Conservation (phyloP, 805 yeast genomes). For the Spathaspora hagerdaliae region DNA sequence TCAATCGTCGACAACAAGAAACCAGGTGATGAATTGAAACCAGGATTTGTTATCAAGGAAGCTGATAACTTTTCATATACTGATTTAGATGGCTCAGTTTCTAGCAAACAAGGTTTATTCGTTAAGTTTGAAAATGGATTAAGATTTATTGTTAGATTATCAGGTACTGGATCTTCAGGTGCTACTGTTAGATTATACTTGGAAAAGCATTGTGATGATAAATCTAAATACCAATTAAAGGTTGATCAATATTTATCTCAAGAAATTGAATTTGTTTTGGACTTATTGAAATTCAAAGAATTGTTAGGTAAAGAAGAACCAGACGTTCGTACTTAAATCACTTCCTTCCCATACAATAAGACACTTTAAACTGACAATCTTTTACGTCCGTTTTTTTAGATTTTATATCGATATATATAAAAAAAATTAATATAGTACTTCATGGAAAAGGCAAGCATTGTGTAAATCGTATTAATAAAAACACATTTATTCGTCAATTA, state of each 20-base stretch:
- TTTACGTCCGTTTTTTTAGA: not conserved
- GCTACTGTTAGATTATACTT: conserved; percentile 92
- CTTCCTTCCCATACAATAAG: not conserved
- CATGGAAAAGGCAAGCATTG: not conserved
- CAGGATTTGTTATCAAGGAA: conserved; percentile 55
- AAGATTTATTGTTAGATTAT: conserved; percentile 82
- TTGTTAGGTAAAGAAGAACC: conserved; percentile 81
- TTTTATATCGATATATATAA: no score
- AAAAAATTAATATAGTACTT: no score
- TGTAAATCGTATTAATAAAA: not conserved
- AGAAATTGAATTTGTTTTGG: conserved; percentile 60
- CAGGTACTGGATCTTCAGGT: conserved; percentile 97
- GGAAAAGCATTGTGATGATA: conserved; percentile 73
- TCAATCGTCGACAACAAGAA: conserved; percentile 24
- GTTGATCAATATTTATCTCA: conserved; percentile 68
- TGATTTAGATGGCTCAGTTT: conserved; percentile 90
- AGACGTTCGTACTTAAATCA: conserved; percentile 69
- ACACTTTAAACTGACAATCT: not conserved
- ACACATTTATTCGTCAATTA: not conserved
- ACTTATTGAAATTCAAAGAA: conserved; percentile 68
- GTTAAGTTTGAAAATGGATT: conserved; percentile 79
- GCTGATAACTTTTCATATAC: conserved; percentile 90
- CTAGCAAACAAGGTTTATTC: conserved; percentile 82
- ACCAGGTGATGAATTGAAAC: conserved; percentile 48
- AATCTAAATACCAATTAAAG: conserved; percentile 39